phyloP scores from a whole-genome alignment of 805 yeast species.

The Wickerhamiella cacticola region DNA sequence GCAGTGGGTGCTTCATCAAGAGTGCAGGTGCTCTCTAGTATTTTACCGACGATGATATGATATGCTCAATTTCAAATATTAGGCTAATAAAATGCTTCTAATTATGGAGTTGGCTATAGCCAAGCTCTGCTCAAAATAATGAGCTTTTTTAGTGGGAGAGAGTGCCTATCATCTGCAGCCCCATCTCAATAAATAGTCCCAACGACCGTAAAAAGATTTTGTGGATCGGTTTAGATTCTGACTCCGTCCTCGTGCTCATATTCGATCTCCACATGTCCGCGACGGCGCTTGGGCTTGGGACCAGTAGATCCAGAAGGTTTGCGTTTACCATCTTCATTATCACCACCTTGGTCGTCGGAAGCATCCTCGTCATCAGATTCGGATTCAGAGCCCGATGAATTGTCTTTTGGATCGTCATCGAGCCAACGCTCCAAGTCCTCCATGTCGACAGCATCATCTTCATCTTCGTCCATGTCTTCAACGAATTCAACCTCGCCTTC shows the following conservation, averaged over 20 bases:
- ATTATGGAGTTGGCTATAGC: neutral
- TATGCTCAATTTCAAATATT: neutral
- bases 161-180: no score
- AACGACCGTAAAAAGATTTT: conserved; percentile 1
- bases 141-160: neutral
- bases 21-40: no score
- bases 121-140: neutral
- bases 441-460: conserved; percentile 60
- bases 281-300: conserved; percentile 30
- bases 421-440: conserved; percentile 88
- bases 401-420: conserved; percentile 34
- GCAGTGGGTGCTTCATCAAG: no score
- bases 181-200: conserved; percentile 4
- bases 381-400: conserved; percentile 25
- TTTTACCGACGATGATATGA: neutral
- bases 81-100: conserved; percentile 5
- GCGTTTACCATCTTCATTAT: conserved; percentile 29
- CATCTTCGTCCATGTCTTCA: conserved; percentile 68
- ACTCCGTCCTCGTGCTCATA: conserved; percentile 55
- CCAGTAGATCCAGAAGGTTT: conserved; percentile 31
- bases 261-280: conserved; percentile 62
- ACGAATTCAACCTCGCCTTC: conserved; percentile 78
- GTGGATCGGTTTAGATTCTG: conserved; percentile 10
- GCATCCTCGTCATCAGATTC: conserved; percentile 29
- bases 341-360: conserved; percentile 24